Percentiles rank a stretch among this genome's conserved stretches.
Evolutionary conservation across 225 moss, liverwort and hornwort genomes (phyloP).

Genomic region (Straminergon stramineum): DNA sequence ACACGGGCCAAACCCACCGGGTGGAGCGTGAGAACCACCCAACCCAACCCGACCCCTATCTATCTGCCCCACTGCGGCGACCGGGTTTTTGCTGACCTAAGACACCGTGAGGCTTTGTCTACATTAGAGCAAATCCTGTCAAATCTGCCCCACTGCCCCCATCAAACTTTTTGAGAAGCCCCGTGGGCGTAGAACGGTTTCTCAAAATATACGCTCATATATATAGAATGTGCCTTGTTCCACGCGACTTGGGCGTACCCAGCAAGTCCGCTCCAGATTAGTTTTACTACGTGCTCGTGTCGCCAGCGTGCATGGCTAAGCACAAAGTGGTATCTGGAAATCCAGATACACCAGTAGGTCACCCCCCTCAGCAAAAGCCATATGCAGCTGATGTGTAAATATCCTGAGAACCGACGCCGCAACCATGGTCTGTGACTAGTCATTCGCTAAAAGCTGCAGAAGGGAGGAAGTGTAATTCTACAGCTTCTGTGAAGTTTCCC

Average conservation of each 20-base stretch:
- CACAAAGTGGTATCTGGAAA: background rate
- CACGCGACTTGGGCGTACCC: background rate
- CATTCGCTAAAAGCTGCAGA: background rate
- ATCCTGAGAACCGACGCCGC: background rate
- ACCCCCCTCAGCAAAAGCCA: background rate
- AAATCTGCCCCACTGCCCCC: background rate
- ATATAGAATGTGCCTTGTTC: background rate
- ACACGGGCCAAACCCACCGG: background rate
- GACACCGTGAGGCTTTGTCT: background rate
- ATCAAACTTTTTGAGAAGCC: background rate
- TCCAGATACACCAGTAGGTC: background rate
- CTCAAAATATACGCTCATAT: background rate
- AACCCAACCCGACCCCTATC: too few relatives aligned
- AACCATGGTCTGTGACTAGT: background rate
- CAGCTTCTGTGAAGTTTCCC: background rate
- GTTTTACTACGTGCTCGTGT: background rate
- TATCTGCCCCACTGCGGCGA: background rate
- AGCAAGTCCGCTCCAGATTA: background rate
- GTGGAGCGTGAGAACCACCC: background rate
- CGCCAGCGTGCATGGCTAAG: background rate
- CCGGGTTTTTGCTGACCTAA: background rate
- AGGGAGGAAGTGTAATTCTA: background rate
- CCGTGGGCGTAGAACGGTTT: background rate
- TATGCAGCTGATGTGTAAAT: too few relatives aligned
- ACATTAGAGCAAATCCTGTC: background rate